phyloP scores from a whole-genome alignment of 495 filamentous ascomycete species.

The Penicillium riverlandense region DNA sequence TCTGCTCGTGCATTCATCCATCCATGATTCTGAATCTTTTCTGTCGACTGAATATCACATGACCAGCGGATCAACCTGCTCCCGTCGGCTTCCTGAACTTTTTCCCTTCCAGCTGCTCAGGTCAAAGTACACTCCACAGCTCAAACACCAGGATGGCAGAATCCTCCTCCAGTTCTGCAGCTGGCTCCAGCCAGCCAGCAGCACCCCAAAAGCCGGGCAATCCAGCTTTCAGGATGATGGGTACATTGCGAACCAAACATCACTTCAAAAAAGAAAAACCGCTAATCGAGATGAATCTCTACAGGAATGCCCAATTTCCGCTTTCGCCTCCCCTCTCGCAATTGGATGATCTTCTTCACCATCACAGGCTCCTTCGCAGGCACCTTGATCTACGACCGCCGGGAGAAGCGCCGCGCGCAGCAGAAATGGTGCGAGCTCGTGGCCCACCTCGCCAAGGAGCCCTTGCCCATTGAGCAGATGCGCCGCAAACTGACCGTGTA shows the following conservation, averaged over 20 bases:
- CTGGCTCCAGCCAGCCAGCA: conserved; percentile 25
- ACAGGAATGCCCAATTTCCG: conserved; percentile 68
- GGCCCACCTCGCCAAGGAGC: conserved; percentile 75
- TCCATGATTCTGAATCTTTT: conserved; percentile 13
- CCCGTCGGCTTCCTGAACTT: not conserved
- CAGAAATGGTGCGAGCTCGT: conserved; percentile 83
- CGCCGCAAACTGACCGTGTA: conserved; percentile 83
- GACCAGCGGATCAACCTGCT: not conserved
- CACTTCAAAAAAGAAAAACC: conserved; percentile 1
- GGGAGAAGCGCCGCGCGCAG: conserved; percentile 74
- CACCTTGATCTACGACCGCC: conserved; percentile 80
- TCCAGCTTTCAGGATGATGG: conserved; percentile 68
- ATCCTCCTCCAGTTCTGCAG: conserved; percentile 23
- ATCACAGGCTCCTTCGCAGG: conserved; percentile 69
- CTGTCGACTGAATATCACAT: not conserved
- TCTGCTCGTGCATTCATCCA: not conserved
- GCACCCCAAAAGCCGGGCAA: conserved; percentile 48
- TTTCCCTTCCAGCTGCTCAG: not conserved
- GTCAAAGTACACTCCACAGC: not conserved
- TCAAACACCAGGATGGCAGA: conserved; percentile 24
- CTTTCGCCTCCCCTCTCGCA: conserved; percentile 84
- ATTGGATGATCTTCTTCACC: conserved; percentile 92
- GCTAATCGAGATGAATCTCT: conserved; percentile 1
- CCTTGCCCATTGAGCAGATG: conserved; percentile 60
- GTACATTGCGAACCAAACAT: conserved; percentile 24